Evolutionary conservation across 2,329 filamentous ascomycete genomes (phyloP), one percentile per base, ranked within the genome.

Genomic region (Aspergillus novofumigatus): DNA sequence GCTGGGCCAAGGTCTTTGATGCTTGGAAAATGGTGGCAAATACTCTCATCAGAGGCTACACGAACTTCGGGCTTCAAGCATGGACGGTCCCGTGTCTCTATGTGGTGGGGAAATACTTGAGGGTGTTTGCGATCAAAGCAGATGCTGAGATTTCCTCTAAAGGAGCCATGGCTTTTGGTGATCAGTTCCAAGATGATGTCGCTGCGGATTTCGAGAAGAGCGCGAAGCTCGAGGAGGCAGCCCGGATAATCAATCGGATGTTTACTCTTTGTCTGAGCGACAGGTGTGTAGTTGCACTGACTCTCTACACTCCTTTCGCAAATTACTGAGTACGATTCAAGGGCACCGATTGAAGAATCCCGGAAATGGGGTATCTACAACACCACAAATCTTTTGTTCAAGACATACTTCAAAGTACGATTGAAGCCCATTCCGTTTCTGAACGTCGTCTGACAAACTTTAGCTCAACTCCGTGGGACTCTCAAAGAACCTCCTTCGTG

Each of bases 311-410:
- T 49, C 20, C 10, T 50, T 1, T 53, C 28, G 41, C 20, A 29
- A 26, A 21, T 32, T 54, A 26, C 61, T 67, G 42, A 66, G 35
- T 21, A 35, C 21, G 32, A 55, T 54, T 67, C 11, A 47, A 93
- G 91, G 74, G 89, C 90, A 59, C 86, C 89, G 14, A 79, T 97
- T 48, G 86, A 92, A 68, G 89, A 96, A 67, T 97, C 93, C 8
- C 86, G 94, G 54, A 99, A 97, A 83, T 99, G 94, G 94, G 95
- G 91, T 6, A 90, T 96, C 50, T 99, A 99, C 78, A 92, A 92
- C 73, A 88, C 93, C 63, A 91, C 92, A 69, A 97, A 96, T 70
- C 83, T 99, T 7, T 81, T 97, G 14, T 99, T 99, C 84, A 97
- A 97, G 77, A 97, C 92, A 1, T 97, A 97, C 74, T 99, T 99